These are phyloP conservation scores for Boletus reticuloceps DNA, from an alignment of 768 basidiomycete genomes.

Conservation along the genomic window DNA sequence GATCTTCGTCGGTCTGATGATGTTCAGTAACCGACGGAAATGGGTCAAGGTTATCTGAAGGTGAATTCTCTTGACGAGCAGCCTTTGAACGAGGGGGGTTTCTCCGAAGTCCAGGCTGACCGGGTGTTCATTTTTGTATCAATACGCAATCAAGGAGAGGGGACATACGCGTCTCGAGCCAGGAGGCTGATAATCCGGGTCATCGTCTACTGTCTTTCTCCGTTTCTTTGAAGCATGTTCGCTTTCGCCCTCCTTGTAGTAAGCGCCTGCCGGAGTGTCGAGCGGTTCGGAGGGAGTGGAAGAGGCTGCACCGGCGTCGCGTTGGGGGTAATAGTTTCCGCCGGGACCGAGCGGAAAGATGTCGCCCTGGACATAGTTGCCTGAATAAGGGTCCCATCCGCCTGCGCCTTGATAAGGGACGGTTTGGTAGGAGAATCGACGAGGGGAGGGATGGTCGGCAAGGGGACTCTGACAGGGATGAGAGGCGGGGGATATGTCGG, in stretches of 20 bases:
- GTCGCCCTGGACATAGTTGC: slow-evolving; percentile 38
- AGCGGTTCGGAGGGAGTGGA: slow-evolving; percentile 18
- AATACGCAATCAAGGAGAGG: neutral
- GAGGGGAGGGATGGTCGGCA: slow-evolving; percentile 30
- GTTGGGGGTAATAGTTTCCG: slow-evolving; percentile 36
- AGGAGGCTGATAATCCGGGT: slow-evolving; percentile 54
- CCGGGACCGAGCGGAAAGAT: slow-evolving; percentile 37
- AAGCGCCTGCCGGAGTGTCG: slow-evolving; percentile 19
- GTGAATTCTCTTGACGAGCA: slow-evolving; percentile 27
- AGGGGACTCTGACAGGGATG: slow-evolving; percentile 23
- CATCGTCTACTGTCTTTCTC: slow-evolving; percentile 43
- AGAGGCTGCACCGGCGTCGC: slow-evolving; percentile 13
- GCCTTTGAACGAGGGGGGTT: slow-evolving; percentile 40
- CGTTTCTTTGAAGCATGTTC: slow-evolving; percentile 46
- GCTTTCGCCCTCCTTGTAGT: slow-evolving; percentile 32
- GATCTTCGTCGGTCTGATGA: slow-evolving; percentile 39
- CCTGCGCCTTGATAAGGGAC: slow-evolving; percentile 37
- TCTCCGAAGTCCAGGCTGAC: slow-evolving; percentile 42
- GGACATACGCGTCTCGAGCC: slow-evolving; percentile 52
- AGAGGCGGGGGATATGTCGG: slow-evolving; percentile 25
- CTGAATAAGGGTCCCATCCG: slow-evolving; percentile 39
- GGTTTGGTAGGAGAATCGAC: slow-evolving; percentile 38
- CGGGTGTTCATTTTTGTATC: neutral
- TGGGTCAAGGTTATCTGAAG: slow-evolving; percentile 21
- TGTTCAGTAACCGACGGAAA: slow-evolving; percentile 17